Evolutionary conservation across 2,329 filamentous ascomycete species (phyloP), one percentile per base, ranked within the genome.

Genomic region (Bipolaris cookei): DNA sequence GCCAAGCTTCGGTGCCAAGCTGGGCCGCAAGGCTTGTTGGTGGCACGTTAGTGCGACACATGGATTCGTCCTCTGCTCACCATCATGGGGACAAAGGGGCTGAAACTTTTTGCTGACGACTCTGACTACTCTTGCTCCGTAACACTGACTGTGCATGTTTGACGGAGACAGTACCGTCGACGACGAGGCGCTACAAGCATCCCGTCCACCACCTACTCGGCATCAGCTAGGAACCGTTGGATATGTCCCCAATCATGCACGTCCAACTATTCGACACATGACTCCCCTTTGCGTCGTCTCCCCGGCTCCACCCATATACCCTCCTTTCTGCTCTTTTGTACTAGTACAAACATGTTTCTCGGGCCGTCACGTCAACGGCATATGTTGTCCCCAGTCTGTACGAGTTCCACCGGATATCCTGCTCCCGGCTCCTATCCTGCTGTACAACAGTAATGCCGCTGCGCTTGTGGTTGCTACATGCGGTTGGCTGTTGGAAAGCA

Each of bases 1-100:
- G 56, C 61, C 66, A 71, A 71, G 68, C 67, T 65, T 71, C 63
- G 13, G 20, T 45, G 68, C 68, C 67, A 70, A 71, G 67, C 39
- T 44, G 28, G 25, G 25, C 52, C 45, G 20, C 42, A 65, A 69
- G 61, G 68, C 68, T 71, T 71, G 52, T 67, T 43, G 51, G 18
- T 41, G 38, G 42, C 28, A 20, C 37, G 34, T 51, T 60, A 28
- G 57, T 57, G 54, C 46, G 46, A 50, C 45, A 44, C 30, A n/a
- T 6, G 16, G 23, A 23, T 38, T 20, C 32, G 30, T 14, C 30
- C 13, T 21, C 28, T 28, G 13, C n/a, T 6, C 4, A n/a, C 28
- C 41, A 28, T 10, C 3, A 30, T 7, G 13, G 25, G 10, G 25
- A 28, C n/a, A 14, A 30, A 44, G 32, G 45, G 34, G 34, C 20